Evolutionary conservation across 441 rosid genomes (phyloP).

Genomic region (Pelargonium cotyledonis): DNA sequence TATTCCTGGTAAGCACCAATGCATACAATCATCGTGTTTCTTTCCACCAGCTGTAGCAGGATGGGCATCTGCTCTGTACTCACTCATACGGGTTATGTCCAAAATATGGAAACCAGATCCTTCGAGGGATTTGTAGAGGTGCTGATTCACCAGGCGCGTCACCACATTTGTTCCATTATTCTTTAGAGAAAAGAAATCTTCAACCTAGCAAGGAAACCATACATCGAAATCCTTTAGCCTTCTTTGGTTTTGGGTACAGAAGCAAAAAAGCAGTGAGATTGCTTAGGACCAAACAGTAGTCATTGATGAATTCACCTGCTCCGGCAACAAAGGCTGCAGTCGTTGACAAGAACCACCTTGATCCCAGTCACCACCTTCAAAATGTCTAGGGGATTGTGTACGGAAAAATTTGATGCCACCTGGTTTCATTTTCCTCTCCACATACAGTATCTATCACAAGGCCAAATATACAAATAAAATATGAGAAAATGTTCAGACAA

Average conservation of each 20-base stretch:
- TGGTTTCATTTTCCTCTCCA: slow-evolving; percentile 38
- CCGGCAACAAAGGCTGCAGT: slow-evolving; percentile 40
- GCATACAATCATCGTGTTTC: slow-evolving; percentile 93
- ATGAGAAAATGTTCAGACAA: not conserved
- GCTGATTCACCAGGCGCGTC: slow-evolving; percentile 59
- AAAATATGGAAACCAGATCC: slow-evolving; percentile 53
- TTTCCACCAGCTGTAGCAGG: slow-evolving; percentile 76
- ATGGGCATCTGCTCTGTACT: slow-evolving; percentile 91
- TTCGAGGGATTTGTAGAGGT: slow-evolving; percentile 41
- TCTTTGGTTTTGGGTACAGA: not conserved
- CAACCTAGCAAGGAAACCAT: slow-evolving; percentile 40
- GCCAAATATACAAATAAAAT: not conserved
- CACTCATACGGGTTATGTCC: slow-evolving; percentile 70
- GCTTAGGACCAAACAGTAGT: not conserved
- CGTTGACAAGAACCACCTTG: slow-evolving; percentile 85
- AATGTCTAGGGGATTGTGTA: slow-evolving; percentile 90
- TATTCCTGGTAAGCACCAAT: slow-evolving; percentile 91
- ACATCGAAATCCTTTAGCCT: not conserved
- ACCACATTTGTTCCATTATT: slow-evolving; percentile 77
- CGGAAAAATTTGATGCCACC: slow-evolving; percentile 53
- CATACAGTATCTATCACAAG: slow-evolving; percentile 36
- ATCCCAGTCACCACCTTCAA: slow-evolving; percentile 97
- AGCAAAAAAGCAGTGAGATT: not conserved
- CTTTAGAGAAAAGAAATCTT: slow-evolving; percentile 54
- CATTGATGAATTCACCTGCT: slow-evolving; percentile 41